Evolutionary conservation across 2,329 filamentous ascomycete species (phyloP), one percentile per base, ranked within the genome.

Genomic region (Microdochium trichocladiopsis): DNA sequence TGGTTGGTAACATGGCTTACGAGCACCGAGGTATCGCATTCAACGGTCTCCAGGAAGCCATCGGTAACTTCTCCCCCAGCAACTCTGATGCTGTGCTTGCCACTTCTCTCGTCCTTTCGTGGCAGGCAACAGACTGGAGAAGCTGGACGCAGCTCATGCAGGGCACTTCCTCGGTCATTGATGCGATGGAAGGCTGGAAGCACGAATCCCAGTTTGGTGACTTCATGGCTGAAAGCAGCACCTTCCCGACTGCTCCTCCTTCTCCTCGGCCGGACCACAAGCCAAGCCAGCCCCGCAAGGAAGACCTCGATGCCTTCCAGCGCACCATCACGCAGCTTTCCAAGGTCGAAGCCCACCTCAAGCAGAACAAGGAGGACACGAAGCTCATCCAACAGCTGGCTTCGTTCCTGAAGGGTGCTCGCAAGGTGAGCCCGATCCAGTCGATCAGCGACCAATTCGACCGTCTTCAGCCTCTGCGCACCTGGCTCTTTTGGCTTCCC

Each of bases 61-160:
- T 97, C 60, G 83, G 85, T 47, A 79, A 80, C 21, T 96, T 97
- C 70, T 95, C 88, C 2, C 84, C 84, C 61, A 84, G 87, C 50
- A 95, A 91, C 55, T 93, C 90, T 2, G 93, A 99, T 70, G 91
- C 92, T 45, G 86, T 96, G 56, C 79, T 99, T 51, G 93, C 92
- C 24, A 90, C 92, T 28, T 96, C 93, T 24, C 83, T 96, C 47
- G 81, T 97, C 48, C 79, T 99, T 49, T 95, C 92, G 36, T 97
- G 94, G 92, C 93, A 97, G 73, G 89, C 90, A 52, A 94, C 87
- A 55, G 93, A 97, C 74, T 97, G 92, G 93, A 95, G 79, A 77
- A 86, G 64, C 66, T 67, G 74, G 64, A 41, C 59, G 60, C 66
- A 61, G 60, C 60, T 52, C 59, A 94, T 96, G 77, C 88, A 93